A percentile compares a stretch with the other conserved stretches of the same genome.
Conservation (phyloP, 2,329 filamentous ascomycete species). For the Mycocentrospora acerina region DNA sequence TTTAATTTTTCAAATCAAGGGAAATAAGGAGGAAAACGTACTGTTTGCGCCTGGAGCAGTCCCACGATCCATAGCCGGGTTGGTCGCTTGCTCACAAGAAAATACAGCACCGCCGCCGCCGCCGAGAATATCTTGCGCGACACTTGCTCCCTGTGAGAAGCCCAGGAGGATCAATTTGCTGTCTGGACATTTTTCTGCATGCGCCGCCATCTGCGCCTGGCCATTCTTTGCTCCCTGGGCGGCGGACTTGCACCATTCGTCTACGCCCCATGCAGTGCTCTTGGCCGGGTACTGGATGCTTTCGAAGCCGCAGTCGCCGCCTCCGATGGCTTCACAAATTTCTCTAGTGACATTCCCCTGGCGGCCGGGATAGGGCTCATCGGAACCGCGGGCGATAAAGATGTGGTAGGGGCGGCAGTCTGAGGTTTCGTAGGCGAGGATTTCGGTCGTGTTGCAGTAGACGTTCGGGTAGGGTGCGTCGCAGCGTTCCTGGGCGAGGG, state of each 20-base stretch:
- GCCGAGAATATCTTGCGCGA: constrained; percentile 30
- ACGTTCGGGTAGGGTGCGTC: constrained; percentile 21
- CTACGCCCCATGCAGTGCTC: constrained; percentile 23
- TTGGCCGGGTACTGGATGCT: constrained; percentile 31
- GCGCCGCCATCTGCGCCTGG: constrained; percentile 27
- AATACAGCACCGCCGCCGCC: constrained; percentile 31
- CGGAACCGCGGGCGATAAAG: constrained; percentile 31
- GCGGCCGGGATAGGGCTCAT: constrained; percentile 30
- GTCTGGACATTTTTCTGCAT: constrained; percentile 27
- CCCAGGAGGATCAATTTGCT: constrained; percentile 30
- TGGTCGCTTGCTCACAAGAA: constrained; percentile 23
- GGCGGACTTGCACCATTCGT: constrained; percentile 30
- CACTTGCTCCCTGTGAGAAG: constrained; percentile 27
- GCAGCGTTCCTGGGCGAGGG: constrained; percentile 24
- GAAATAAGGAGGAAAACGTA: too few relatives aligned
- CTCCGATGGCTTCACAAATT: constrained; percentile 21
- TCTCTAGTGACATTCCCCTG: constrained; percentile 24
- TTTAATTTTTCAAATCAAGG: too few relatives aligned
- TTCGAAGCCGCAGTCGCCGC: constrained; percentile 25
- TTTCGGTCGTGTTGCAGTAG: constrained; percentile 27
- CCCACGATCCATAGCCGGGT: constrained; percentile 20
- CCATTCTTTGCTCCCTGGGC: constrained; percentile 22
- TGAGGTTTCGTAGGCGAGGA: constrained; percentile 20
- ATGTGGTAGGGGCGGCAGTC: constrained; percentile 29
- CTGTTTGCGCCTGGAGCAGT: constrained; percentile 21